Percentiles rank a stretch among this genome's conserved stretches.
Evolutionary conservation across 2,329 filamentous ascomycete genomes (phyloP).

Genomic region (Ceratocystis colombiana): DNA sequence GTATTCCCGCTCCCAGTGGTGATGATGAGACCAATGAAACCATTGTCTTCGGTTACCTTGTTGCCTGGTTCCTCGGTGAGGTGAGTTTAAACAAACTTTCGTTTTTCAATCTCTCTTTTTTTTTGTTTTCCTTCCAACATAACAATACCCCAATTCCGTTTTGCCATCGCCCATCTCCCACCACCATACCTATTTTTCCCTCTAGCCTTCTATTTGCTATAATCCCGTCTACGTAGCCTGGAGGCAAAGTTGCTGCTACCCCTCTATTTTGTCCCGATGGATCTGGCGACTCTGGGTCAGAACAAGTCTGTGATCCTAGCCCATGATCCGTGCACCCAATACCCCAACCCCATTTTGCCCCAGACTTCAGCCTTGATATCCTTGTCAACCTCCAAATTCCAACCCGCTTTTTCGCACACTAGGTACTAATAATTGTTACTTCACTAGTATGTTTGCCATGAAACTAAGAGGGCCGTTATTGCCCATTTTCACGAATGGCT

Average conservation of each 20-base stretch:
- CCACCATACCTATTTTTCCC: background rate
- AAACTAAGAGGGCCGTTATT: constrained; percentile 84
- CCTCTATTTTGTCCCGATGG: constrained; percentile 5
- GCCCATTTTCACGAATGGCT: constrained; percentile 99
- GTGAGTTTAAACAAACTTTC: constrained; percentile 40
- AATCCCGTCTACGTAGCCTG: background rate
- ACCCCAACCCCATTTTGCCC: constrained; percentile 20
- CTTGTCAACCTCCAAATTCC: constrained; percentile 24
- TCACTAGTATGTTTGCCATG: constrained; percentile 76
- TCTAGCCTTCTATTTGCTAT: constrained; percentile 3
- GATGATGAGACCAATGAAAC: constrained; percentile 96
- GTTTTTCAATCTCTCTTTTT: background rate
- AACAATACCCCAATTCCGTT: background rate
- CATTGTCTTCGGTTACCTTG: constrained; percentile 92
- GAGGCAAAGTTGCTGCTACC: constrained; percentile 11
- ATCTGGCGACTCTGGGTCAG: constrained; percentile 11
- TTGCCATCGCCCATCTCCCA: background rate
- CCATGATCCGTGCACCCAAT: constrained; percentile 18
- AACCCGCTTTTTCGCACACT: background rate
- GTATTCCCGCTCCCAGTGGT: constrained; percentile 83
- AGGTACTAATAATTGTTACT: constrained; percentile 3
- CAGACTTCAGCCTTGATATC: constrained; percentile 7
- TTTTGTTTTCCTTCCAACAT: background rate
- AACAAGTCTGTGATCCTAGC: constrained; percentile 21
- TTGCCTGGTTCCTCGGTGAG: constrained; percentile 97